These are phyloP conservation scores for Cyberlindnera galapagoensis DNA, from an alignment of 805 yeast genomes.

Conservation along the genomic window DNA sequence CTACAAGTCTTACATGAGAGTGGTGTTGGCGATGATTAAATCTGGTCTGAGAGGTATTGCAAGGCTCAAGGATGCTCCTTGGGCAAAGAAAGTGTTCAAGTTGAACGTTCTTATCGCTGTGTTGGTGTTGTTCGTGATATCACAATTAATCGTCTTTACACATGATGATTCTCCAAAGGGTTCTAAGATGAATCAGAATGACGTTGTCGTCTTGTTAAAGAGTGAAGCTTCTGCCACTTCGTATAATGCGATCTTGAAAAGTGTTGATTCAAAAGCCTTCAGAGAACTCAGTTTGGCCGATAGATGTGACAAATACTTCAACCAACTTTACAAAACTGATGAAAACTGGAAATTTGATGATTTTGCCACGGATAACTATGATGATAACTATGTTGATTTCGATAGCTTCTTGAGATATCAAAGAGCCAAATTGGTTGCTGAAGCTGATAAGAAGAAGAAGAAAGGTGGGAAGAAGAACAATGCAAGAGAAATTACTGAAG, in stretches of 20 bases:
- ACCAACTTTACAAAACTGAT: conserved; percentile 4
- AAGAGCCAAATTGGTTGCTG: conserved; percentile 1
- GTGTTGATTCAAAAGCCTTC: conserved; percentile 3
- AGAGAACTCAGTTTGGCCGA: conserved; percentile 5
- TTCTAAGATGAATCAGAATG: too few relatives aligned
- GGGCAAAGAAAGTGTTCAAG: conserved; percentile 18
- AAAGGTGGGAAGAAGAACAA: conserved; percentile 2
- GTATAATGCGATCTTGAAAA: conserved; percentile 10
- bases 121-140: conserved; percentile 8
- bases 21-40: too few relatives aligned
- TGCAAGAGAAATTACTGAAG: too few relatives aligned
- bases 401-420: conserved; percentile 11
- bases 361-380: conserved; percentile 16
- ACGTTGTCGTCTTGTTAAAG: conserved; percentile 8
- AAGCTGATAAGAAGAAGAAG: conserved; percentile 5
- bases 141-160: conserved; percentile 9
- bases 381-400: conserved; percentile 15
- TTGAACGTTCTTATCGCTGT: conserved; percentile 14
- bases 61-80: too few relatives aligned
- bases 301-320: conserved; percentile 17
- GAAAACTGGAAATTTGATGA: conserved; percentile 17
- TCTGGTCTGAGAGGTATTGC: too few relatives aligned
- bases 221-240: conserved; percentile 14
- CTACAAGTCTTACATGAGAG: too few relatives aligned
- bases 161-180: too few relatives aligned